Conservation (phyloP, 768 basidiomycete genomes). For the Kwoniella bestiolae region DNA sequence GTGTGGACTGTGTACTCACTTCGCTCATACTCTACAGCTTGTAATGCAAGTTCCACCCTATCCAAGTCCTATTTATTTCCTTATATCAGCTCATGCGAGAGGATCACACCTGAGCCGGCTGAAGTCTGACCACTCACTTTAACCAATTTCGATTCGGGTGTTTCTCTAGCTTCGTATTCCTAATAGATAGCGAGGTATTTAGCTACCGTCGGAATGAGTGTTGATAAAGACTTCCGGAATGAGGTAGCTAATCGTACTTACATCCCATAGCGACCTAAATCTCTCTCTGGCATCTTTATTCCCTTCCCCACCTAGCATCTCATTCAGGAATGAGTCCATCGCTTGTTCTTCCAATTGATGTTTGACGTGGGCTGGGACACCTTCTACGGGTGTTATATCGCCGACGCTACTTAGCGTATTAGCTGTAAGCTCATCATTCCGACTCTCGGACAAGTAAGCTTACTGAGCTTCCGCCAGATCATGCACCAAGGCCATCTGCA, state of each 20-base stretch:
- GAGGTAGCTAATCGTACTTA: constrained; percentile 33
- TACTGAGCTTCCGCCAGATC: constrained; percentile 94
- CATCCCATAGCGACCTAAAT: constrained; percentile 55
- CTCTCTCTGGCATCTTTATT: constrained; percentile 53
- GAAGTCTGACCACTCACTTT: constrained; percentile 41
- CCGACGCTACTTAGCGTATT: constrained; percentile 66
- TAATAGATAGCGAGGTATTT: constrained; percentile 12
- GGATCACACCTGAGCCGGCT: too few relatives aligned
- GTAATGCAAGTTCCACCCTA: constrained; percentile 55
- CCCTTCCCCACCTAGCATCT: constrained; percentile 68
- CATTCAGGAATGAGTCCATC: constrained; percentile 84
- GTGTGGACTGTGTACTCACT: too few relatives aligned
- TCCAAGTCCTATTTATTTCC: constrained; percentile 51
- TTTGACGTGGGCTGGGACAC: constrained; percentile 81
- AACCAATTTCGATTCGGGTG: constrained; percentile 58
- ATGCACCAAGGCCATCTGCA: constrained; percentile 83
- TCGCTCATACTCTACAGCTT: constrained; percentile 58
- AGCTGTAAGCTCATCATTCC: not conserved
- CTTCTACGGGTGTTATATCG: constrained; percentile 89
- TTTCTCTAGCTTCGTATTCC: constrained; percentile 57
- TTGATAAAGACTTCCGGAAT: not conserved
- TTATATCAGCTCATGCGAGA: constrained; percentile 7
- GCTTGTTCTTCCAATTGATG: constrained; percentile 68
- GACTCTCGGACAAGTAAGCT: constrained; percentile 8
- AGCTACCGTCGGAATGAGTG: not conserved